phyloP scores from a whole-genome alignment of 1,139 yeast genomes.

The Diutina sp. region DNA sequence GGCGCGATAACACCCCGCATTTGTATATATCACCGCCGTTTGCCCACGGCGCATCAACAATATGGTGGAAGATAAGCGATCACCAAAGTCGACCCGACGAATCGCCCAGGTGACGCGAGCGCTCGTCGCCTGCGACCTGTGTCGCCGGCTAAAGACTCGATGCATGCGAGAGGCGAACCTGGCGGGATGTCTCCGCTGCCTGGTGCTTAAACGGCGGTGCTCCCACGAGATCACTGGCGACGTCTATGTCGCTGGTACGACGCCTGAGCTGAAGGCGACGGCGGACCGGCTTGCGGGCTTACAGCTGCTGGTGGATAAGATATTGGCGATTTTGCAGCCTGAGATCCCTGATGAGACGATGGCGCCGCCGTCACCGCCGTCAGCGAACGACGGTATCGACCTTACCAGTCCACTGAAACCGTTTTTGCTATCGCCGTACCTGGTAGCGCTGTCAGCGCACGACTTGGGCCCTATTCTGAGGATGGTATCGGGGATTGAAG shows the following conservation, averaged over 20 bases:
- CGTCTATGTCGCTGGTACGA: background rate
- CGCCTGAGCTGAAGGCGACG: background rate
- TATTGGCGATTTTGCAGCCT: background rate
- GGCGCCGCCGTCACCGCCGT: background rate
- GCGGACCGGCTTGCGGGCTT: background rate
- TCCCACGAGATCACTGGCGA: background rate
- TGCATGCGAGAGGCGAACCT: background rate
- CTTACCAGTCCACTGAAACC: background rate
- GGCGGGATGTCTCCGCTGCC: background rate
- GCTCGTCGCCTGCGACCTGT: background rate
- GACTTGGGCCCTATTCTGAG: background rate
- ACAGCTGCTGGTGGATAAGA: background rate
- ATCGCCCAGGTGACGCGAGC: background rate
- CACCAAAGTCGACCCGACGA: background rate
- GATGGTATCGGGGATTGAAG: background rate
- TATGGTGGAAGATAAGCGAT: background rate
- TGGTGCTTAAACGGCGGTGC: background rate
- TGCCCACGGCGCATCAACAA: background rate
- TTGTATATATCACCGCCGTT: too few relatives aligned
- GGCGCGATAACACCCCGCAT: too few relatives aligned
- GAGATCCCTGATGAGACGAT: background rate
- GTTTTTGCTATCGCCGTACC: background rate
- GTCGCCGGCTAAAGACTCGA: background rate
- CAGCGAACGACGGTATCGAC: background rate
- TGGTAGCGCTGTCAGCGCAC: background rate